These are phyloP conservation scores for Cyberlindnera maclurae DNA, from an alignment of 805 yeast species.

Conservation along the genomic window DNA sequence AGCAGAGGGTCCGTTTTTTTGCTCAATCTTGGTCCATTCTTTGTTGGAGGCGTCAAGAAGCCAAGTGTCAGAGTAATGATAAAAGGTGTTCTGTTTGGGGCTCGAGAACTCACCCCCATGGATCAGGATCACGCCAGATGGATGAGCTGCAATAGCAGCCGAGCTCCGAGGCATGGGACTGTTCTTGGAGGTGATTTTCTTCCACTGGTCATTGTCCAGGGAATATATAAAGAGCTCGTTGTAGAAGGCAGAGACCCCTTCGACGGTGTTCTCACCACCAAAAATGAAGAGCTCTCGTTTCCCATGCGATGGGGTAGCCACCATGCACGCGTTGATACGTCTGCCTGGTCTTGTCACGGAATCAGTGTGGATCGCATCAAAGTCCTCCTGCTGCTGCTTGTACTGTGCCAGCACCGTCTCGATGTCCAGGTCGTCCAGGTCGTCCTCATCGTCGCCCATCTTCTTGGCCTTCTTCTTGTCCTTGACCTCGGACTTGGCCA, in stretches of 20 bases:
- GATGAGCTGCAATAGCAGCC: conserved; percentile 90
- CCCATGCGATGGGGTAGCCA: conserved; percentile 68
- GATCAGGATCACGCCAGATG: conserved; percentile 75
- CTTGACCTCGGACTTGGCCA: conserved; percentile 65
- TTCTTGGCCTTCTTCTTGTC: conserved; percentile 70
- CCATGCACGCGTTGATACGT: conserved; percentile 69
- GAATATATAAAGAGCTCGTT: conserved; percentile 74
- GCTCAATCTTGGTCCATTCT: conserved; percentile 87
- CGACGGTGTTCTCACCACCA: conserved; percentile 76
- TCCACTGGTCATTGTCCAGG: conserved; percentile 77
- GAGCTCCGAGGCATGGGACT: conserved; percentile 91
- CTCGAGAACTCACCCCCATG: conserved; percentile 98
- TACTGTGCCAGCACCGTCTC: conserved; percentile 75
- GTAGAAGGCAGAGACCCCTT: conserved; percentile 55
- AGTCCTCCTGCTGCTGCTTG: conserved; percentile 73
- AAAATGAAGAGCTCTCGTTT: conserved; percentile 73
- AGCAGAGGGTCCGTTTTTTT: conserved; percentile 69
- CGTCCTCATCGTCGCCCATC: conserved; percentile 73
- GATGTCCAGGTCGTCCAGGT: conserved; percentile 74
- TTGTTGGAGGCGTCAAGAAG: conserved; percentile 73
- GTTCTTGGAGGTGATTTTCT: conserved; percentile 69
- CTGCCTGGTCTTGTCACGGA: conserved; percentile 53
- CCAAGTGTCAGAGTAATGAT: conserved; percentile 97
- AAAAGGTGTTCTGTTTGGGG: conserved; percentile 91
- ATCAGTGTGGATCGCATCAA: conserved; percentile 62